phyloP scores from a whole-genome alignment of 345 rosid genomes.

The Salix brachista region DNA sequence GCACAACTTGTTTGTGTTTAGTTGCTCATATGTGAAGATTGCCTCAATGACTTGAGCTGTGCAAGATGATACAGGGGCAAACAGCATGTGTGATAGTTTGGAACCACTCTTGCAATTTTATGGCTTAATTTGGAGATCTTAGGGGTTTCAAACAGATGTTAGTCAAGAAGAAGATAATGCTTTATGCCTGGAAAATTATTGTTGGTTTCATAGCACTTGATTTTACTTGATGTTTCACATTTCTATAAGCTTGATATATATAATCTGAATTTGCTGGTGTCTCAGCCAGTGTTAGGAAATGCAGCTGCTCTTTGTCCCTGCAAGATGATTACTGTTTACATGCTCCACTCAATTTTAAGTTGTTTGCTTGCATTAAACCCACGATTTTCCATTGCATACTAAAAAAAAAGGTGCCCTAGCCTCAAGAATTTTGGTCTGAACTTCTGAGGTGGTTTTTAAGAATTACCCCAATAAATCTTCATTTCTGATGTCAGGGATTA shows the following conservation, averaged over 20 bases:
- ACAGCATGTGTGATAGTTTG: neutral
- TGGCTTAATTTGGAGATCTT: neutral
- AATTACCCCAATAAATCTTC: slow-evolving; percentile 3
- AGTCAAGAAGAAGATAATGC: neutral
- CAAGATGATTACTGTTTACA: neutral
- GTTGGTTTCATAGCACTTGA: neutral
- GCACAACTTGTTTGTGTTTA: neutral
- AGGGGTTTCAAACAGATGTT: neutral
- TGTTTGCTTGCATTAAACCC: neutral
- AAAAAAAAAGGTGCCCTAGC: neutral
- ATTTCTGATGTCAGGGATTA: slow-evolving; percentile 58
- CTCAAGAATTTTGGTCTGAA: neutral
- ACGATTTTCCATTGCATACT: neutral
- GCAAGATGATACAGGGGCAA: neutral
- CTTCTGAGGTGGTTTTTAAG: neutral
- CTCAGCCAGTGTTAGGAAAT: neutral
- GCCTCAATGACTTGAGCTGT: neutral
- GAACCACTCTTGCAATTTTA: neutral
- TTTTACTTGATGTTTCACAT: neutral
- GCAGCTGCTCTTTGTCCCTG: neutral
- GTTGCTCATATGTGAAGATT: neutral
- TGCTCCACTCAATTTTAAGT: neutral
- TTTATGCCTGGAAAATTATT: neutral
- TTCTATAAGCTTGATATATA: neutral
- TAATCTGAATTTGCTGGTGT: neutral